Percentiles rank a stretch among this genome's conserved stretches.
Evolutionary conservation across 2,329 filamentous ascomycete genomes (phyloP).

Genomic region (Trichoderma atroviride): DNA sequence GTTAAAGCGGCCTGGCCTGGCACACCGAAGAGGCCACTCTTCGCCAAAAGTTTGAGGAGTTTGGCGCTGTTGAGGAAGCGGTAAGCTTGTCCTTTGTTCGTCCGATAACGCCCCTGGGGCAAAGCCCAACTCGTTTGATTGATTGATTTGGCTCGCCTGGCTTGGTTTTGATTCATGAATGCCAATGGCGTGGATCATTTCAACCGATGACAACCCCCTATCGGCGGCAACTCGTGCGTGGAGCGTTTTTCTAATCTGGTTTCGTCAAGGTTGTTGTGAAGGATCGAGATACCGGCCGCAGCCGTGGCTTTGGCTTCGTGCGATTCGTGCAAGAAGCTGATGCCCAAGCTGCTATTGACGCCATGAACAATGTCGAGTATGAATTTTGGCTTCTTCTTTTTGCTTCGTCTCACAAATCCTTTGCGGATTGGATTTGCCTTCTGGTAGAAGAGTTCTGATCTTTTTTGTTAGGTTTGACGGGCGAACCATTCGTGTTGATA

Average conservation of each 20-base stretch:
- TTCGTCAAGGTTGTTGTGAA: conserved; percentile 83
- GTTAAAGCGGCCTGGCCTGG: conserved; percentile 87
- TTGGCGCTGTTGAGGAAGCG: conserved; percentile 89
- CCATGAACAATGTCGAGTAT: conserved; percentile 91
- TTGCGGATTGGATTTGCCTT: neutral
- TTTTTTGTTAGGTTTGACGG: conserved; percentile 77
- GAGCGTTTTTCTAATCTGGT: conserved; percentile 30
- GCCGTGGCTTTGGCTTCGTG: conserved; percentile 96
- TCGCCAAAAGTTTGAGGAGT: conserved; percentile 89
- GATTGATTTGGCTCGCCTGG: conserved; percentile 2
- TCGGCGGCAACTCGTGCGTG: conserved; percentile 26
- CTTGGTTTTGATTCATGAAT: neutral
- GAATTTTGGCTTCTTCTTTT: conserved; percentile 38
- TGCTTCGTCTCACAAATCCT: conserved; percentile 12
- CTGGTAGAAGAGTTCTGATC: conserved; percentile 20
- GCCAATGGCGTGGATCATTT: conserved; percentile 4
- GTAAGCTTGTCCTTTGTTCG: conserved; percentile 59
- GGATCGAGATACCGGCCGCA: conserved; percentile 94
- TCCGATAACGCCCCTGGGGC: neutral
- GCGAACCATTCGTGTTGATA: conserved; percentile 91
- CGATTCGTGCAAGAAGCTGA: conserved; percentile 78
- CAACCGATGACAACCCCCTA: conserved; percentile 4
- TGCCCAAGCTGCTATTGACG: conserved; percentile 73
- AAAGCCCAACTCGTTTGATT: conserved; percentile 15
- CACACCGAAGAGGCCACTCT: conserved; percentile 91